Evolutionary conservation across 2,329 filamentous ascomycete species (phyloP).

Genomic region (Aphanocladium album): DNA sequence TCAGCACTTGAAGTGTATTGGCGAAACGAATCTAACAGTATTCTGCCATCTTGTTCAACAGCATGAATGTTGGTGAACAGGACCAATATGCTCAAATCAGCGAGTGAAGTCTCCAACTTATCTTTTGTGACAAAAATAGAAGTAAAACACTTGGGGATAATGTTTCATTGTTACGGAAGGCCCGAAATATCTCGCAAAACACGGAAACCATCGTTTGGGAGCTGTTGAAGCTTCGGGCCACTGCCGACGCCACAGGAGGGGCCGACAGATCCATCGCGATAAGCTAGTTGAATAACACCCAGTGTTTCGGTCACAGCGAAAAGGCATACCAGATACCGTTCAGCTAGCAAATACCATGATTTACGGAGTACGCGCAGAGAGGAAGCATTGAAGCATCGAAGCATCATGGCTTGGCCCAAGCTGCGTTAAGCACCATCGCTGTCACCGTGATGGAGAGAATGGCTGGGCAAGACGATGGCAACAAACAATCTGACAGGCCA

Average conservation of each 20-base stretch:
- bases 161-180: background rate
- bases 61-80: too few species aligned
- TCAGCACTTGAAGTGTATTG: too few species aligned
- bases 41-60: too few species aligned
- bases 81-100: too few species aligned
- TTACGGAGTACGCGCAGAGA: slow-evolving; percentile 5
- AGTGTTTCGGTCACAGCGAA: background rate
- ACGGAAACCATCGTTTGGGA: slow-evolving; percentile 3
- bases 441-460: background rate
- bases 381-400: background rate
- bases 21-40: too few species aligned
- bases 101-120: too few species aligned
- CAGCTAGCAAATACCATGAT: background rate
- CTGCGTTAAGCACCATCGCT: background rate
- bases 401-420: background rate
- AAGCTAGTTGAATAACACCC: background rate
- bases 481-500: background rate
- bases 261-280: background rate
- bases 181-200: background rate
- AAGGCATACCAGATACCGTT: background rate
- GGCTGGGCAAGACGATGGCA: background rate
- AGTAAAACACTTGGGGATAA: background rate
- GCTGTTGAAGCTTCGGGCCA: background rate
- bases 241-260: slow-evolving; percentile 3
- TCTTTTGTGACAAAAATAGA: background rate